These are phyloP conservation scores for Globisporangium spinosum DNA, from an alignment of 352 stramenopile species.

Conservation along the genomic window DNA sequence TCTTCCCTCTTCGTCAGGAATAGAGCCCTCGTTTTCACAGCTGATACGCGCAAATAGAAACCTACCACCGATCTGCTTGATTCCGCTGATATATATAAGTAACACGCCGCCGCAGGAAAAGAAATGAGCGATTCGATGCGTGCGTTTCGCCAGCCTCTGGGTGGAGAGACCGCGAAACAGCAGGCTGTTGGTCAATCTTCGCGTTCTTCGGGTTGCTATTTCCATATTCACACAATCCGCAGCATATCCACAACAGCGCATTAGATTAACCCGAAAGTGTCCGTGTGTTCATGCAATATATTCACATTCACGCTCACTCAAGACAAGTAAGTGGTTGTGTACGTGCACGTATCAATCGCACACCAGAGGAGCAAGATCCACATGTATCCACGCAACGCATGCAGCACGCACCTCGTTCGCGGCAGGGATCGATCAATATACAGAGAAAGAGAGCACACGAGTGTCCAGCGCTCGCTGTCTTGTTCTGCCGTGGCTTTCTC, in stretches of 20 bases:
- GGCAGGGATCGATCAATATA: too few relatives aligned
- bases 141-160: background rate
- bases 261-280: background rate
- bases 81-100: background rate
- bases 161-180: too few relatives aligned
- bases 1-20: background rate
- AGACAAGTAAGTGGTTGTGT: background rate
- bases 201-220: background rate
- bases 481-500: background rate
- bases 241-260: background rate
- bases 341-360: too few relatives aligned
- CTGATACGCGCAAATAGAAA: slow-evolving; percentile 1
- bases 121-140: background rate
- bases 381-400: too few relatives aligned
- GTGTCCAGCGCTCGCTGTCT: background rate
- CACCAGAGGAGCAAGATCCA: background rate
- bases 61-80: background rate
- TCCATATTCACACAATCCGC: background rate
- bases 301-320: background rate
- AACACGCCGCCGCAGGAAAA: background rate
- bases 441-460: background rate
- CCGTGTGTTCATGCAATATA: background rate
- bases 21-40: background rate
- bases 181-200: too few relatives aligned
- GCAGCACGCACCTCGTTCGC: background rate